These are phyloP conservation scores for Cadophora luteo-olivacea DNA, from an alignment of 2,329 filamentous ascomycete genomes.

Conservation along the genomic window DNA sequence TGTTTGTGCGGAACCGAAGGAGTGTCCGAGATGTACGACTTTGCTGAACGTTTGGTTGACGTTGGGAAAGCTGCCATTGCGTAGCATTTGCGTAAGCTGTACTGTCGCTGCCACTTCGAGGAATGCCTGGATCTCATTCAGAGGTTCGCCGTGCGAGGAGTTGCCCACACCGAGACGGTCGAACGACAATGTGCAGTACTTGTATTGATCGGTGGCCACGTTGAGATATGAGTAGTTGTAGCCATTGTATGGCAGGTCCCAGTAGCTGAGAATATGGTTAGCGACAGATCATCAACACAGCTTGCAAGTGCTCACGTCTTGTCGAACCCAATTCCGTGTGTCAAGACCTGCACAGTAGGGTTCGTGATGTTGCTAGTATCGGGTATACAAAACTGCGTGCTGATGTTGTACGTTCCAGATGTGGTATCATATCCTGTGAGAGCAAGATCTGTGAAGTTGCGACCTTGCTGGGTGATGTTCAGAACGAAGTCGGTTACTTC, in stretches of 20 bases:
- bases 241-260: constrained; percentile 63
- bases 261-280: constrained; percentile 54
- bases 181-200: constrained; percentile 65
- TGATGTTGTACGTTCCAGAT: constrained; percentile 61
- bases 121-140: constrained; percentile 64
- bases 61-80: constrained; percentile 52
- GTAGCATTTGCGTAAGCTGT: constrained; percentile 57
- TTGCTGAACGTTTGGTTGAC: constrained; percentile 49
- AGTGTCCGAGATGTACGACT: constrained; percentile 68
- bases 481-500: constrained; percentile 64
- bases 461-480: constrained; percentile 54
- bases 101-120: constrained; percentile 65
- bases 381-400: constrained; percentile 66
- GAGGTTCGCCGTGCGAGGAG: constrained; percentile 63
- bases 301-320: constrained; percentile 47
- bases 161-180: constrained; percentile 67
- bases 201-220: constrained; percentile 57
- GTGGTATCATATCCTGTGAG: constrained; percentile 58
- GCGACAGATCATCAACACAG: background rate
- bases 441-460: constrained; percentile 54
- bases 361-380: constrained; percentile 47
- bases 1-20: constrained; percentile 65
- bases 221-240: constrained; percentile 69
- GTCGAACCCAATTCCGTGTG: constrained; percentile 62
- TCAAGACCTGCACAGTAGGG: constrained; percentile 53